These are phyloP conservation scores for Fagopyrum tataricum DNA, from an alignment of 148 eudicot genomes.

Conservation along the genomic window DNA sequence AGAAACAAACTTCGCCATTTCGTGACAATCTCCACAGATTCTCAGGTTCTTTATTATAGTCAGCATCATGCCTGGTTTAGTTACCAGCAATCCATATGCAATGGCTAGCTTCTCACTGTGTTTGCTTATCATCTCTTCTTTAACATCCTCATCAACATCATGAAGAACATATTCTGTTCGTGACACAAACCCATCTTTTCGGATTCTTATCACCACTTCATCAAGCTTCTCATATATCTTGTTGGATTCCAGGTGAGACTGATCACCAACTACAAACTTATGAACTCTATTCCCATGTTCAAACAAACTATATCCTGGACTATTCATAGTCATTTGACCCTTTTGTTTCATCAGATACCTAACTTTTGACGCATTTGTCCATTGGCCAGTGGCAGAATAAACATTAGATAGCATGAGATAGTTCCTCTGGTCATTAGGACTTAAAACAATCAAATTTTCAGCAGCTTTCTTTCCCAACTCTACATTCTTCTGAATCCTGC, in stretches of 20 bases:
- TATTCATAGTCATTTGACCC: slow-evolving; percentile 12
- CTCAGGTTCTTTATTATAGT: slow-evolving; percentile 42
- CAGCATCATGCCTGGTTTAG: slow-evolving; percentile 19
- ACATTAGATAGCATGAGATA: slow-evolving; percentile 36
- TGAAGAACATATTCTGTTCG: slow-evolving; percentile 34
- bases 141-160: slow-evolving; percentile 32
- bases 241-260: slow-evolving; percentile 28
- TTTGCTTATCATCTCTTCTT: slow-evolving; percentile 34
- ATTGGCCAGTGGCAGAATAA: slow-evolving; percentile 34
- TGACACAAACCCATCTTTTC: background rate
- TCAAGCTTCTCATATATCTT: slow-evolving; percentile 19
- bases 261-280: slow-evolving; percentile 35
- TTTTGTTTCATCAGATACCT: slow-evolving; percentile 35
- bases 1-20: slow-evolving; percentile 34
- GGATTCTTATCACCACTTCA: slow-evolving; percentile 13
- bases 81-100: slow-evolving; percentile 42
- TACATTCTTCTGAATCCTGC: slow-evolving; percentile 28
- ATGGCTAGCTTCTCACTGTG: slow-evolving; percentile 45
- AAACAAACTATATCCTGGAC: slow-evolving; percentile 31
- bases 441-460: slow-evolving; percentile 25
- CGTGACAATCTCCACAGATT: slow-evolving; percentile 47
- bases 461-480: slow-evolving; percentile 44
- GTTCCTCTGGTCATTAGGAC: slow-evolving; percentile 30
- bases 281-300: slow-evolving; percentile 30
- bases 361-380: slow-evolving; percentile 33